These are phyloP conservation scores for Ganoderma lucidum DNA, from an alignment of 1,284 basidiomycete genomes.

Conservation along the genomic window DNA sequence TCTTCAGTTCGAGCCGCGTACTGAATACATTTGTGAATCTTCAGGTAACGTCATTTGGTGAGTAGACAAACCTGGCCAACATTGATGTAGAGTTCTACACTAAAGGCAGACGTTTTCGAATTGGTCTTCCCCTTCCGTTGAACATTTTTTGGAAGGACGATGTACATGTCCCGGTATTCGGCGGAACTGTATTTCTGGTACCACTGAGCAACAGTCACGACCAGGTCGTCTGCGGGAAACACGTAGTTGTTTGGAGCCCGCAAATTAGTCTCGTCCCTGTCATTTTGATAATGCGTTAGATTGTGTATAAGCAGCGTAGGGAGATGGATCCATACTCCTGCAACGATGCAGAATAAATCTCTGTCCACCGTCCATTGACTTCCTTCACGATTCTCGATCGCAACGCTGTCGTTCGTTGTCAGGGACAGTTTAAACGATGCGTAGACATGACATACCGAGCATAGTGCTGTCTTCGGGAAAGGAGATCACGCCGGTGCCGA, in stretches of 20 bases:
- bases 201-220: background rate
- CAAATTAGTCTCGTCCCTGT: background rate
- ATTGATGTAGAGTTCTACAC: background rate
- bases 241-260: background rate
- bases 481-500: background rate
- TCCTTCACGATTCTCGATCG: background rate
- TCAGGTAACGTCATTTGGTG: background rate
- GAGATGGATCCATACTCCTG: background rate
- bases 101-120: background rate
- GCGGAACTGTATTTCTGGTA: background rate
- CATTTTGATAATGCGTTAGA: accelerated
- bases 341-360: background rate
- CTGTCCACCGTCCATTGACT: background rate
- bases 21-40: background rate
- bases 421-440: background rate
- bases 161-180: background rate
- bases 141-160: background rate
- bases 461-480: background rate
- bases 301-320: background rate
- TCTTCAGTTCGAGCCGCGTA: background rate
- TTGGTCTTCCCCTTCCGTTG: background rate
- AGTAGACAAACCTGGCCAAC: background rate
- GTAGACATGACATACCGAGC: background rate
- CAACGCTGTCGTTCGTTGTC: background rate
- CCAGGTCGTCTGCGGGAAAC: background rate